phyloP scores from a whole-genome alignment of 352 stramenopile genomes.

The Albugo laibachii region DNA sequence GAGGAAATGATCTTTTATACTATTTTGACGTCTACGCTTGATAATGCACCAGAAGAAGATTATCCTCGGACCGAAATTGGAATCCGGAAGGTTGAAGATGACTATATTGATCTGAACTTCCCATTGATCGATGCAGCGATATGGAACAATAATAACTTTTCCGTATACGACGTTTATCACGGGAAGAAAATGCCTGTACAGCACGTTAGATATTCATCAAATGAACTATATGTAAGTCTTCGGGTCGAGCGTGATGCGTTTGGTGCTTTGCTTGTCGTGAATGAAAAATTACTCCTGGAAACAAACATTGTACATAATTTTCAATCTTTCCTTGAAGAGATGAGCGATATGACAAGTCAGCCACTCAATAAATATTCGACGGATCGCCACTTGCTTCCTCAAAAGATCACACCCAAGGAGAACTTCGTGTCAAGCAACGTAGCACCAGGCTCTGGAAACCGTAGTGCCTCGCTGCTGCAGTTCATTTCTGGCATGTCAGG shows the following conservation, averaged over 20 bases:
- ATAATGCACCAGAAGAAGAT: slow-evolving; percentile 7
- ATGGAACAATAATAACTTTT: not conserved
- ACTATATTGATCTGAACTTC: not conserved
- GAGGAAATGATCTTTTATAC: slow-evolving; percentile 26
- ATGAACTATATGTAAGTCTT: slow-evolving; percentile 10
- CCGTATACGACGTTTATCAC: slow-evolving; percentile 42
- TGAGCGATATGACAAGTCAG: slow-evolving; percentile 23
- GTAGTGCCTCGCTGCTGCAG: slow-evolving; percentile 14
- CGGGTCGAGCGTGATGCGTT: slow-evolving; percentile 36
- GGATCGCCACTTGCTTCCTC: slow-evolving; percentile 6
- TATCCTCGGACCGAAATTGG: not conserved
- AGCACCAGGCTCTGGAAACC: slow-evolving; percentile 4
- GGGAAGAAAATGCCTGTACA: slow-evolving; percentile 19
- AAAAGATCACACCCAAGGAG: slow-evolving; percentile 11
- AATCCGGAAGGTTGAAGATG: no score
- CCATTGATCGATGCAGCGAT: not conserved
- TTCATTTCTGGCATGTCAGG: slow-evolving; percentile 17
- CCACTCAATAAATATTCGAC: slow-evolving; percentile 27
- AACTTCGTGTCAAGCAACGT: not conserved
- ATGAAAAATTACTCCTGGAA: slow-evolving; percentile 10
- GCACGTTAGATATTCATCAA: not conserved
- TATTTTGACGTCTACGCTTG: slow-evolving; percentile 22
- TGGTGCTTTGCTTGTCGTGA: slow-evolving; percentile 20
- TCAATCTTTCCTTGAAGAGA: slow-evolving; percentile 20
- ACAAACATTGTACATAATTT: not conserved